Evolutionary conservation across 1,284 basidiomycete species (phyloP), one percentile per base, ranked within the genome.

Genomic region (Pseudozyma hubeiensis): DNA sequence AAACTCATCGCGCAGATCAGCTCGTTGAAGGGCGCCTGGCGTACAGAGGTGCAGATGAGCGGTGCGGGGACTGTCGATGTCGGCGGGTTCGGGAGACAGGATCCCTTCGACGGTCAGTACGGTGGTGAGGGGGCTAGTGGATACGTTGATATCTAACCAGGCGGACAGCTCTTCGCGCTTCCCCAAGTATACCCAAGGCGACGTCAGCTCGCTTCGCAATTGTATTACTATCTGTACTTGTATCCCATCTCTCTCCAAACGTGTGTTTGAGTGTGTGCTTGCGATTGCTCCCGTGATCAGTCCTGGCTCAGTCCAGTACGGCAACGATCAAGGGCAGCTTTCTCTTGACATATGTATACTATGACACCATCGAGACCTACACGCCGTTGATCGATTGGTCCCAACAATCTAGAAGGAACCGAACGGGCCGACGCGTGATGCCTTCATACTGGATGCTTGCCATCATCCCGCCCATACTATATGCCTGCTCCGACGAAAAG

Each of bases 1-100:
- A 89, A 91, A 72, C 89, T 98, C 63, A 94, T 98, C 65, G 89
- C 89, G 1, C 91, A 90, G 43, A 87, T 96, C 62, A 87, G 84
- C 44, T 75, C 78, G 16, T 72, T 88, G 57, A 86, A 87, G 80
- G 78, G 82, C 50, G 82, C 85, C 47, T 88, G 88, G 81, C 68
- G 82, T 44, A 85, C 86, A 30, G 87, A 88, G 78, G 86, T 87
- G 46, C 85, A 86, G 69, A 71, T 81, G 59, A 72, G 68, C 50
- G 68, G 66, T 16, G 75, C 74, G 10, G 74, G 70, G 10, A 70
- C 63, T n/a, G 64, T 73, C 30, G 61, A 70, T 37, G 66, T 64
- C 0, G 74, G 74, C 10, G 64, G 53, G 0, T 68, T 61, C n/a
- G 71, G 72, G 6, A 37, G 49, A 30, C 52, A 63, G 17, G 71